These are phyloP conservation scores for Aspergillus niger DNA, from an alignment of 2,329 filamentous ascomycete genomes.

Conservation along the genomic window DNA sequence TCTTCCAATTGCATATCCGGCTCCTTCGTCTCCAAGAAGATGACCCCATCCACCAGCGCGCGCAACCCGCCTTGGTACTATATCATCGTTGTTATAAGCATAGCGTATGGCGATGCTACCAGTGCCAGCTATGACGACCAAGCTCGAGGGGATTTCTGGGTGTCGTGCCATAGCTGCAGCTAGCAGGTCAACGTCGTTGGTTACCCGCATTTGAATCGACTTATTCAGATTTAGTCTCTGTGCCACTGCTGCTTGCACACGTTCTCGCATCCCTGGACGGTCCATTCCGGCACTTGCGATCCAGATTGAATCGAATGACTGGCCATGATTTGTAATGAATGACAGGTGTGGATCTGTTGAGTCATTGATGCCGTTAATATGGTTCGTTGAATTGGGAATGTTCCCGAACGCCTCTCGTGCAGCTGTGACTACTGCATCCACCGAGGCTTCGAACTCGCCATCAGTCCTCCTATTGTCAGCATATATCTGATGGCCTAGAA, in stretches of 20 bases:
- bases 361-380: too few relatives aligned
- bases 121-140: too few relatives aligned
- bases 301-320: slow-evolving; percentile 31
- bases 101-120: too few relatives aligned
- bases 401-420: too few relatives aligned
- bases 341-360: too few relatives aligned
- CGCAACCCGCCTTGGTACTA: slow-evolving; percentile 23
- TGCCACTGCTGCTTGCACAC: slow-evolving; percentile 21
- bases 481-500: too few relatives aligned
- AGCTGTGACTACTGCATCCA: too few relatives aligned
- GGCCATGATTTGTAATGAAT: slow-evolving; percentile 6
- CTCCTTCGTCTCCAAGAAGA: slow-evolving; percentile 49
- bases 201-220: slow-evolving; percentile 29
- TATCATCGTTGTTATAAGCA: slow-evolving; percentile 7
- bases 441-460: too few relatives aligned
- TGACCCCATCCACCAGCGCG: slow-evolving; percentile 50
- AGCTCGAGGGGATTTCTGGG: too few relatives aligned
- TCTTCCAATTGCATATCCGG: slow-evolving; percentile 45
- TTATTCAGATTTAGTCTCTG: slow-evolving; percentile 25
- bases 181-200: slow-evolving; percentile 42
- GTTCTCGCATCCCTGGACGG: slow-evolving; percentile 32
- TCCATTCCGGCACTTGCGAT: slow-evolving; percentile 47
- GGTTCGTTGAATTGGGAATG: too few relatives aligned
- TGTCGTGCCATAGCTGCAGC: too few relatives aligned
- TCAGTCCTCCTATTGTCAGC: too few relatives aligned